Evolutionary conservation across 148 eudicot genomes (phyloP).

Genomic region (Nepenthes gracilis): DNA sequence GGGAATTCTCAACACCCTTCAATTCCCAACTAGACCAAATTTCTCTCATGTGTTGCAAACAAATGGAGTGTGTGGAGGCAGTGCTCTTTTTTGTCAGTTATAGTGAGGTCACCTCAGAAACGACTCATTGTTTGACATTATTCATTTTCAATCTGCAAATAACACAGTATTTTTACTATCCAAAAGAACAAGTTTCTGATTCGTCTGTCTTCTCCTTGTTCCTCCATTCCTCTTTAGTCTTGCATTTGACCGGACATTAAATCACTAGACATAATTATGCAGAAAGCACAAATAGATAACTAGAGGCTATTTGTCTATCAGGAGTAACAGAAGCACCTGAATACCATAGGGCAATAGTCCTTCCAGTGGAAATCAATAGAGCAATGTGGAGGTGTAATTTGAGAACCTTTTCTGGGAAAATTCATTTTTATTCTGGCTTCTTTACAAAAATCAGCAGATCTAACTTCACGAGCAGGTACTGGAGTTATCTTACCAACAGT

Average conservation of each 20-base stretch:
- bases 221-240: no score
- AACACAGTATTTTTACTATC: no score
- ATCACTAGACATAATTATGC: background rate
- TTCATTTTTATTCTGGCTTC: slow-evolving; percentile 86
- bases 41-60: no score
- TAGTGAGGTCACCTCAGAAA: no score
- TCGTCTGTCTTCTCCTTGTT: no score
- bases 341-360: slow-evolving; percentile 99
- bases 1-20: no score
- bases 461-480: slow-evolving; percentile 82
- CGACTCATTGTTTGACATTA: no score
- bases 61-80: no score
- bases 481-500: slow-evolving; percentile 99
- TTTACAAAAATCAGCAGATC: slow-evolving; percentile 79
- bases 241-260: background rate
- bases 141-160: no score
- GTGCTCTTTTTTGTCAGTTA: no score
- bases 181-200: no score
- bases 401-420: slow-evolving; percentile 80
- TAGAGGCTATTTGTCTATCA: background rate
- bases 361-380: slow-evolving; percentile 90
- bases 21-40: background rate
- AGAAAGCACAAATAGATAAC: background rate
- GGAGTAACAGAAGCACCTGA: slow-evolving; percentile 42
- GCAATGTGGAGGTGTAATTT: slow-evolving; percentile 81